phyloP scores from a whole-genome alignment of 73 alveolate species.

The Tetrahymena malaccensis region DNA sequence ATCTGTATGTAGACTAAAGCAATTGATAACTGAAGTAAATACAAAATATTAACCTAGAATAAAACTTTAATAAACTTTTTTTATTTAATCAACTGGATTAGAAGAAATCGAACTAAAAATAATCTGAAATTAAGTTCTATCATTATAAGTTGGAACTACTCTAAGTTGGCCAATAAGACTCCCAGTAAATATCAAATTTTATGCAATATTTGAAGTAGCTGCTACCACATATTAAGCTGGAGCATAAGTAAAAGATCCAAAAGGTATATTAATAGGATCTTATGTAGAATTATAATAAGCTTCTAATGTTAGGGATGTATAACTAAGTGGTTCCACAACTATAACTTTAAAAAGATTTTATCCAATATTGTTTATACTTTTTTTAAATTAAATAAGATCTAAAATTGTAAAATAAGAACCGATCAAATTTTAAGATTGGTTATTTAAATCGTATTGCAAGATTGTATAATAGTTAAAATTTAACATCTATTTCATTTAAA shows the following conservation, averaged over 20 bases:
- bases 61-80: background rate
- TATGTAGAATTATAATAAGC: background rate
- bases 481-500: background rate
- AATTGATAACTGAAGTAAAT: background rate
- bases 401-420: background rate
- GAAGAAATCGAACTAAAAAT: background rate
- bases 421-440: background rate
- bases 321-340: background rate
- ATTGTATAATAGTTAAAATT: background rate
- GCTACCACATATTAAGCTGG: background rate
- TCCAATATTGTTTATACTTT: background rate
- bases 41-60: background rate
- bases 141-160: background rate
- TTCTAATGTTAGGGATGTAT: background rate
- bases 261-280: background rate
- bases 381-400: background rate
- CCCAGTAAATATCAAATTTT: background rate
- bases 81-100: background rate
- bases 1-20: background rate
- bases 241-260: background rate
- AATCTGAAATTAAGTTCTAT: background rate
- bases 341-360: background rate
- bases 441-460: background rate
- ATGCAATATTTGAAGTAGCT: background rate
- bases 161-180: background rate